A percentile compares a stretch with the other conserved stretches of the same genome.
Evolutionary conservation across 192 early-diverging fungal species (phyloP).

Genomic region (Gonapodya sp.): DNA sequence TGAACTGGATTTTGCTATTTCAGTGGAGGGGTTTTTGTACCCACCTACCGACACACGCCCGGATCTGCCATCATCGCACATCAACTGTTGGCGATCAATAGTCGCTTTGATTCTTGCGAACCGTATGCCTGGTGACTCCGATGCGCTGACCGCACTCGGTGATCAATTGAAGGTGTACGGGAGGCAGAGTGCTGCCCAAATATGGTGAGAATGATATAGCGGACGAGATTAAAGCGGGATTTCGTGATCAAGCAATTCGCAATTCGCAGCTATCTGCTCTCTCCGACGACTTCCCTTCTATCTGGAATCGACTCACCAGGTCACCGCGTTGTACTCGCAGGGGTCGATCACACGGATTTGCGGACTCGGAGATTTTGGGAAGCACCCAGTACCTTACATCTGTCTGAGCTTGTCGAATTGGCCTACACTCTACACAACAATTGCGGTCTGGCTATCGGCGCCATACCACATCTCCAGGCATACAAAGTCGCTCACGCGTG

Average conservation of each 20-base stretch:
- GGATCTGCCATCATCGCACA: constrained; percentile 22
- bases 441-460: constrained; percentile 31
- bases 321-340: constrained; percentile 60
- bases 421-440: constrained; percentile 39
- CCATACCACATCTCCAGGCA: constrained; percentile 77
- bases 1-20: constrained; percentile 18
- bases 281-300: constrained; percentile 46
- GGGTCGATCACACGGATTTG: constrained; percentile 33
- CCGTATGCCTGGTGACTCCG: constrained; percentile 60
- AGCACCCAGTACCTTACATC: constrained; percentile 47
- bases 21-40: constrained; percentile 22
- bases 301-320: constrained; percentile 53
- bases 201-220: constrained; percentile 80
- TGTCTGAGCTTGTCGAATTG: constrained; percentile 81
- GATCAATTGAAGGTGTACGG: constrained; percentile 54
- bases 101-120: constrained; percentile 76
- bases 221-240: too few species aligned
- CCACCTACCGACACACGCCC: constrained; percentile 11
- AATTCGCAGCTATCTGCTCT: constrained; percentile 44
- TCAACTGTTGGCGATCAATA: constrained; percentile 62
- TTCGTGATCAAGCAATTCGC: constrained; percentile 3
- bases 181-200: constrained; percentile 54
- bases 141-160: constrained; percentile 63
- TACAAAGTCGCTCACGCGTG: constrained; percentile 80
- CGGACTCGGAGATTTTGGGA: constrained; percentile 35